Evolutionary conservation across 2,329 filamentous ascomycete genomes (phyloP), one percentile per base, ranked within the genome.

Genomic region (Claviceps spartinae): DNA sequence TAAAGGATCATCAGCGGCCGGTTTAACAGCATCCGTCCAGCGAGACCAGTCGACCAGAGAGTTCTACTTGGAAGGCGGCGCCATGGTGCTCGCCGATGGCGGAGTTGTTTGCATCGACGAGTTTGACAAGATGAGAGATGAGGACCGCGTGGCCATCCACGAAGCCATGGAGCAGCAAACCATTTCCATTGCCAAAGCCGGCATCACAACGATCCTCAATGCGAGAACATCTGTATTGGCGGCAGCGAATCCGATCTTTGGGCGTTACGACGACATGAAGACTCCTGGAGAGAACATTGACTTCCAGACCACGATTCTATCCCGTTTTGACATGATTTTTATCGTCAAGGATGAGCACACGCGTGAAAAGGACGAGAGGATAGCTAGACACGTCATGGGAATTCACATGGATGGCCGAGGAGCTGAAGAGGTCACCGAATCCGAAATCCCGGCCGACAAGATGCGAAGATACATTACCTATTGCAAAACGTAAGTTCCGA

Each of bases 141-240:
- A 98, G 67, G 93, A 98, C 62, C 81, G 93, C 60, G 93, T 97
- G 6, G 93, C 93, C 2, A 98, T 98, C 59, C 93, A 98, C 75
- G 93, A 98, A 78, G 93, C 93, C 54, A 98, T 98, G 93, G 93
- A 98, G 67, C 93, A 98, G 71, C 93, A 98, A 69, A 98, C 93
- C 0, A 98, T 98, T 55, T 97, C 93, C 11, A 97, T 98, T 61
- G 93, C 93, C 57, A 97, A 98, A 71, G 93, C 93, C 0, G 93
- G 93, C 61, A 98, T 98, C 64, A 98, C 93, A 0, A 98, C 93
- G 0, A 97, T 98, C 57, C 79, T 98, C 50, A 98, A 98, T 63
- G 90, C 93, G 13, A 77, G 93, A 62, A 98, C 93, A 1, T 96
- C 90, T 0, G 93, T 98, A 1, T 75, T 98, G 20, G 93, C 93